Conservation (phyloP, 2,329 filamentous ascomycete genomes). For the Rhynchosporium graminicola region DNA sequence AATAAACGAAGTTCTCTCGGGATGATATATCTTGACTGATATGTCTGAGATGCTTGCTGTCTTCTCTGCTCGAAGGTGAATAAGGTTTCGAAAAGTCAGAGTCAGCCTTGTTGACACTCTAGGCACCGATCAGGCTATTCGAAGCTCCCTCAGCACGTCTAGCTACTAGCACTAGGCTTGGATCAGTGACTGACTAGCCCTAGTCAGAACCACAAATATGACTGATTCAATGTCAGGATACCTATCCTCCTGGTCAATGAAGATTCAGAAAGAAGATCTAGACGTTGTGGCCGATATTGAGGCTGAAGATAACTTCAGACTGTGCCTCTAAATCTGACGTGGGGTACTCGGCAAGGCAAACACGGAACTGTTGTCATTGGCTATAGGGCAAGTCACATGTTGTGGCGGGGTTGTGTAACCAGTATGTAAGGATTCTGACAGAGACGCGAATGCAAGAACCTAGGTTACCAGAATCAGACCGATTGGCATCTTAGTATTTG, state of each 20-base stretch:
- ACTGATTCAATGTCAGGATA: not conserved
- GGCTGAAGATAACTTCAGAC: not conserved
- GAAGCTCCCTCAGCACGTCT: not conserved
- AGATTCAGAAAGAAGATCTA: not conserved
- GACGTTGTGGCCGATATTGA: not conserved
- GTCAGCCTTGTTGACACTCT: conserved; percentile 9
- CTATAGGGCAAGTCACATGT: not conserved
- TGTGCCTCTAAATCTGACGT: not conserved
- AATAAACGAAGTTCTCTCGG: too few relatives aligned
- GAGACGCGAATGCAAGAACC: not conserved
- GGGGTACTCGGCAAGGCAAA: too few relatives aligned
- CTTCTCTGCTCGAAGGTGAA: not conserved
- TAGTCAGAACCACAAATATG: not conserved
- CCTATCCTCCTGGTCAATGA: not conserved
- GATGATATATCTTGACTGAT: too few relatives aligned
- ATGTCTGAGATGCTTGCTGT: not conserved
- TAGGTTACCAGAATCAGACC: not conserved
- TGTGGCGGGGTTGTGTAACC: not conserved
- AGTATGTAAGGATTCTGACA: not conserved
- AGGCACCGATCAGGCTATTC: conserved; percentile 10
- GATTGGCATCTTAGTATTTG: too few relatives aligned
- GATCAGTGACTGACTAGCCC: not conserved
- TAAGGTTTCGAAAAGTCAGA: not conserved
- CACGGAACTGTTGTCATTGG: not conserved
- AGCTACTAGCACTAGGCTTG: not conserved